Percentiles rank a stretch among this genome's conserved stretches.
Evolutionary conservation across 108 stramenopile genomes (phyloP).

Genomic region (Cyclostephanos invisitatus): DNA sequence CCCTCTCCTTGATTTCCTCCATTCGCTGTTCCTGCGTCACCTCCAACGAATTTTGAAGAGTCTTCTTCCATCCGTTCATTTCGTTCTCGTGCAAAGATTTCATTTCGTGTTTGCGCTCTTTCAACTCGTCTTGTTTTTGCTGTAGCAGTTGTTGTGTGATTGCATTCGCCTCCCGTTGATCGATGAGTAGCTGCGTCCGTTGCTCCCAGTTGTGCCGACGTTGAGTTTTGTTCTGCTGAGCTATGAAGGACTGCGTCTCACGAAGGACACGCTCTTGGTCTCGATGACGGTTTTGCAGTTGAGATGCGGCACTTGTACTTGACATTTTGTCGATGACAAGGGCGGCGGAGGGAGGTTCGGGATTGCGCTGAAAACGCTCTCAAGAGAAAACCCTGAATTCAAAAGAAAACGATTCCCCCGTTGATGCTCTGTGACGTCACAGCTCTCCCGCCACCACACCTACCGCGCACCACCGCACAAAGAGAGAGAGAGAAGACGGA

Average conservation of each 20-base stretch:
- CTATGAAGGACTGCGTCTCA: constrained; percentile 41
- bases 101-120: constrained; percentile 20
- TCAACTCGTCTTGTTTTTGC: constrained; percentile 27
- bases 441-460: too few species aligned
- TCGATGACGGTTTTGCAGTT: constrained; percentile 30
- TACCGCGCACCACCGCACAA: too few species aligned
- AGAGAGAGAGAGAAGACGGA: too few species aligned
- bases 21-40: constrained; percentile 49
- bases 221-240: constrained; percentile 30
- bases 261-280: constrained; percentile 39
- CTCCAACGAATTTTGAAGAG: constrained; percentile 13
- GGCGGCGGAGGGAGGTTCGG: background rate
- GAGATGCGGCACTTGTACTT: constrained; percentile 23
- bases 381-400: background rate
- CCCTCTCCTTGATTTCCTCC: constrained; percentile 42
- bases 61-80: constrained; percentile 40
- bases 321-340: background rate
- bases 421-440: too few species aligned
- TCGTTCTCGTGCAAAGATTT: constrained; percentile 36
- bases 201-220: constrained; percentile 33
- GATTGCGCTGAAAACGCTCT: background rate
- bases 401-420: too few species aligned
- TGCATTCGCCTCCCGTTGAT: constrained; percentile 27
- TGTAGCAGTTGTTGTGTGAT: constrained; percentile 17
- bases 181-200: constrained; percentile 25